Conservation (phyloP, 1,284 basidiomycete genomes). For the Cutaneotrichosporon sp. region DNA sequence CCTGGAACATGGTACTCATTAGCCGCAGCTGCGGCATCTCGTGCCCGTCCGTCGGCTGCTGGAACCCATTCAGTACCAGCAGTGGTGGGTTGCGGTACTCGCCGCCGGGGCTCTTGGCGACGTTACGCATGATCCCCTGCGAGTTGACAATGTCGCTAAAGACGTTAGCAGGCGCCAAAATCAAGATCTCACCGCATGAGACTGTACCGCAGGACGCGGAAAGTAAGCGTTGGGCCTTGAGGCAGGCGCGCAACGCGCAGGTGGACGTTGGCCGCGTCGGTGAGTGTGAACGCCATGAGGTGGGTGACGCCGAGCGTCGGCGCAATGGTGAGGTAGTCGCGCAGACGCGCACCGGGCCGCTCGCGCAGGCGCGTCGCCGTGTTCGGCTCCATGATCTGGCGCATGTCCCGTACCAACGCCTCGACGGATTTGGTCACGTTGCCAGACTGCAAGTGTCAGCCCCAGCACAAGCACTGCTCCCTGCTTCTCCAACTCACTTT, state of each 20-base stretch:
- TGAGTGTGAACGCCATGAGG: conserved; percentile 84
- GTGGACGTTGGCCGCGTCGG: conserved; percentile 69
- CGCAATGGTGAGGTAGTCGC: conserved; percentile 90
- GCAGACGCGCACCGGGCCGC: conserved; percentile 82
- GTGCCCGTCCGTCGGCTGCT: conserved; percentile 48
- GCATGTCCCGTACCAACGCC: conserved; percentile 83
- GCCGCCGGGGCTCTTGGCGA: conserved; percentile 45
- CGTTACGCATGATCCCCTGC: conserved; percentile 29
- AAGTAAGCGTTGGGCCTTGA: conserved; percentile 88
- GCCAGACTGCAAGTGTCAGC: conserved; percentile 57
- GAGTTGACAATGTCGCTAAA: conserved; percentile 18
- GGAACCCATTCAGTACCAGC: conserved; percentile 52
- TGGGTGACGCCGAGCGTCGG: conserved; percentile 90
- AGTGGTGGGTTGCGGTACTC: conserved; percentile 49
- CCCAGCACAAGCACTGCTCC: conserved; percentile 10
- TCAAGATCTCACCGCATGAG: conserved; percentile 58
- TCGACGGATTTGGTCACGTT: conserved; percentile 80
- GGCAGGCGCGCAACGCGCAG: conserved; percentile 85
- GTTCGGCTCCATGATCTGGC: conserved; percentile 97
- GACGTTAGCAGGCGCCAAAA: neutral
- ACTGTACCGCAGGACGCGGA: conserved; percentile 87
- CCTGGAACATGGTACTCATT: conserved; percentile 54
- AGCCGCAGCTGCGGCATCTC: conserved; percentile 50
- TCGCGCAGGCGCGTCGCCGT: conserved; percentile 88
- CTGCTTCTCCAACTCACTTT: conserved; percentile 50